Evolutionary conservation across 75 land plant genomes (phyloP).

Genomic region (Adiantum capillusveneris): DNA sequence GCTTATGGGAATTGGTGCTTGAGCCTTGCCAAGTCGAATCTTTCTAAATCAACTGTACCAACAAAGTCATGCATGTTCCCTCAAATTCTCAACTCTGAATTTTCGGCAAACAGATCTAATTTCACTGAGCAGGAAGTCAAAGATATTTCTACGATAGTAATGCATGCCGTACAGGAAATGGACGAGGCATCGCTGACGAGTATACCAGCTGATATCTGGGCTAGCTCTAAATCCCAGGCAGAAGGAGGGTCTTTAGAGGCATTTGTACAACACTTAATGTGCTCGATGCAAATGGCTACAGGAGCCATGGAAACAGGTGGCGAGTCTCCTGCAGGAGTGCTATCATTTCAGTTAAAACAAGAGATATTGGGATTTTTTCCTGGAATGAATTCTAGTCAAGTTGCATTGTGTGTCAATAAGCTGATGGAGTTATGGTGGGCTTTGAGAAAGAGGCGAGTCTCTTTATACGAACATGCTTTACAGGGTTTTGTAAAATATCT

Average conservation of each 20-base stretch:
- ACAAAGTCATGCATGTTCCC: slow-evolving; percentile 35
- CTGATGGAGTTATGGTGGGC: slow-evolving; percentile 81
- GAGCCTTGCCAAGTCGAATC: slow-evolving; percentile 41
- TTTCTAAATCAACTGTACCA: slow-evolving; percentile 16
- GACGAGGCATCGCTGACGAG: neutral
- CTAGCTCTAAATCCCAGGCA: slow-evolving; percentile 10
- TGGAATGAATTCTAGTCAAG: slow-evolving; percentile 18
- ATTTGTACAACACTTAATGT: slow-evolving; percentile 41
- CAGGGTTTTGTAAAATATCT: slow-evolving; percentile 76
- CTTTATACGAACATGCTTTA: slow-evolving; percentile 75
- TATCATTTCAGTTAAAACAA: slow-evolving; percentile 55
- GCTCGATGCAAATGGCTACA: slow-evolving; percentile 57
- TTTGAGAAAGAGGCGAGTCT: slow-evolving; percentile 59
- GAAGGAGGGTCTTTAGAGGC: slow-evolving; percentile 15
- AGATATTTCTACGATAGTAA: slow-evolving; percentile 32
- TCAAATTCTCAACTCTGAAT: slow-evolving; percentile 43
- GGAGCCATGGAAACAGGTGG: slow-evolving; percentile 49
- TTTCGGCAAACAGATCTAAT: slow-evolving; percentile 24
- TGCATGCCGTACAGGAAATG: slow-evolving; percentile 14
- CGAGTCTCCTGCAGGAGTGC: slow-evolving; percentile 42
- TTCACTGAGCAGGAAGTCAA: slow-evolving; percentile 58
- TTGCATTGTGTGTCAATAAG: slow-evolving; percentile 31
- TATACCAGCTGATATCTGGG: neutral
- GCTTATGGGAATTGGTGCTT: slow-evolving; percentile 94
- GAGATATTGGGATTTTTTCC: slow-evolving; percentile 19